Conservation (phyloP, 2,329 filamentous ascomycete genomes). For the Diaporthe sp. region DNA sequence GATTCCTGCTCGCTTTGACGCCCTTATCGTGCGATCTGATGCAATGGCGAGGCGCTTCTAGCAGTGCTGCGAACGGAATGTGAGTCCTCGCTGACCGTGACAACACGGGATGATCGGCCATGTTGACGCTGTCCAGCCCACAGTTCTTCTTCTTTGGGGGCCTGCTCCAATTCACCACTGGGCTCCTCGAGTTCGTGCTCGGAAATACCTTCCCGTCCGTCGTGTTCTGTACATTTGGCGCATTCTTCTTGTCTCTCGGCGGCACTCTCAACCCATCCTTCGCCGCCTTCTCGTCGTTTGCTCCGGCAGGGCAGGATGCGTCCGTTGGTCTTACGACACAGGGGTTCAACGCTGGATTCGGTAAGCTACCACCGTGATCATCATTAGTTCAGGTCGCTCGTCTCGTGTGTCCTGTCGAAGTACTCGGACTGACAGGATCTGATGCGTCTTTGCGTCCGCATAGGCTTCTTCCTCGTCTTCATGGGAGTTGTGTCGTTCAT, state of each 20-base stretch:
- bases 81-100: constrained; percentile 49
- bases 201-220: constrained; percentile 67
- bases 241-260: constrained; percentile 64
- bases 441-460: not conserved
- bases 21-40: constrained; percentile 58
- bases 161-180: constrained; percentile 58
- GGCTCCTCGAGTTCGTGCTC: constrained; percentile 62
- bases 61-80: constrained; percentile 62
- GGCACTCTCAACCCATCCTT: constrained; percentile 62
- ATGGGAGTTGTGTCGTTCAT: constrained; percentile 73
- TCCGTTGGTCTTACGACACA: constrained; percentile 48
- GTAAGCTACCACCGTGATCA: constrained; percentile 36
- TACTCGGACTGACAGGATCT: not conserved
- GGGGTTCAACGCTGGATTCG: constrained; percentile 62
- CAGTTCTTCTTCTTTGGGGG: constrained; percentile 61
- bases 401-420: not conserved
- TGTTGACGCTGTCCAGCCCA: constrained; percentile 48
- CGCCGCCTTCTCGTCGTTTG: constrained; percentile 56
- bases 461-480: constrained; percentile 68
- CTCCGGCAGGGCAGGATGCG: constrained; percentile 45
- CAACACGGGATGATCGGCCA: not conserved
- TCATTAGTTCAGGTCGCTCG: not conserved
- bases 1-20: constrained; percentile 59
- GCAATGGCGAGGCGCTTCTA: constrained; percentile 62
- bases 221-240: constrained; percentile 62